These are phyloP conservation scores for Inga laurina DNA, from an alignment of 306 rosid genomes.

Conservation along the genomic window DNA sequence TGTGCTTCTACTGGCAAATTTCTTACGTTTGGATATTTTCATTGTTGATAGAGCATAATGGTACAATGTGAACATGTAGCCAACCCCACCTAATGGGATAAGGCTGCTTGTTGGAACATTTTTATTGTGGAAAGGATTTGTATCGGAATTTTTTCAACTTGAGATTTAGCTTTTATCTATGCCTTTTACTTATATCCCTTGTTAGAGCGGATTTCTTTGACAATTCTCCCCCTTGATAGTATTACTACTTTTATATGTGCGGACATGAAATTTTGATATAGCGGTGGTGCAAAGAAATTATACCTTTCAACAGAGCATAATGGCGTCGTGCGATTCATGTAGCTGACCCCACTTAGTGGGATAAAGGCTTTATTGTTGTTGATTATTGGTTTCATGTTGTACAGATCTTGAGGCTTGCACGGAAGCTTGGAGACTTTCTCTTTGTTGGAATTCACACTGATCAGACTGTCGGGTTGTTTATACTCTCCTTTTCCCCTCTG, in stretches of 20 bases:
- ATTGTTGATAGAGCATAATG: not conserved
- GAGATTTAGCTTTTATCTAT: not conserved
- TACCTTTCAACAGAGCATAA: not conserved
- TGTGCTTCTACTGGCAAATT: not conserved
- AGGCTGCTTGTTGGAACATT: not conserved
- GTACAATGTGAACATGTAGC: too few species aligned
- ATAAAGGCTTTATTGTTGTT: not conserved
- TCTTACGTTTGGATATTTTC: not conserved
- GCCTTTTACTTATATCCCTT: not conserved
- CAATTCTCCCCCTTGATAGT: not conserved
- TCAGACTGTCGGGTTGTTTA: constrained; percentile 58
- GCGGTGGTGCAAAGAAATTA: not conserved
- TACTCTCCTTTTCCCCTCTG: constrained; percentile 12
- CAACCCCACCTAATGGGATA: too few species aligned
- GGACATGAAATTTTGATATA: not conserved
- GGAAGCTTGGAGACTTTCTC: constrained; percentile 90
- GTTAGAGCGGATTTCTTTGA: not conserved
- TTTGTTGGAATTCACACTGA: constrained; percentile 98
- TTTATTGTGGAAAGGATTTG: not conserved
- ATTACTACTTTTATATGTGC: not conserved
- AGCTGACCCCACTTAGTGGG: too few species aligned
- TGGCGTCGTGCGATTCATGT: too few species aligned
- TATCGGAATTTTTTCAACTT: not conserved
- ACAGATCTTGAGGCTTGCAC: constrained; percentile 88
- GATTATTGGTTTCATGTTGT: constrained; percentile 25